These are phyloP conservation scores for Syncephalastrum monosporum DNA, from an alignment of 371 early-diverging fungal genomes.

Conservation along the genomic window DNA sequence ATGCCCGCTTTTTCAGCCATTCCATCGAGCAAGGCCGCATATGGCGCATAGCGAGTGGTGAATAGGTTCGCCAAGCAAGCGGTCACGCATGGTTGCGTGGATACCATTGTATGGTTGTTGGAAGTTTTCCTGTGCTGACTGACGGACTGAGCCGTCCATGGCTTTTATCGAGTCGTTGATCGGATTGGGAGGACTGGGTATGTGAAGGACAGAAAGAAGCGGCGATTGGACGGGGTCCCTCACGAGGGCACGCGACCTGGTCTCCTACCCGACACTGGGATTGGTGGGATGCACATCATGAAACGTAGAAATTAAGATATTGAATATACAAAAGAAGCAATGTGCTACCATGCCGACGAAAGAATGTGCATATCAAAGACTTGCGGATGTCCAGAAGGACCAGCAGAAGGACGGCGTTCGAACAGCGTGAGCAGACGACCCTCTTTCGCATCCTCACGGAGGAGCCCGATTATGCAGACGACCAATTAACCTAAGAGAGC, in stretches of 20 bases:
- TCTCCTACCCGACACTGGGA: slow-evolving; percentile 32
- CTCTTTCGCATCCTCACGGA: neutral
- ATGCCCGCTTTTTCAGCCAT: slow-evolving; percentile 36
- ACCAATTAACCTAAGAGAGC: slow-evolving; percentile 7
- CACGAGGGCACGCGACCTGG: no score
- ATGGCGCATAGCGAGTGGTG: no score
- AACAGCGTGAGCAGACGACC: slow-evolving; percentile 7
- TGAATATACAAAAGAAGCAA: slow-evolving; percentile 23
- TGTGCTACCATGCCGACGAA: neutral
- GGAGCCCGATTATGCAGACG: neutral
- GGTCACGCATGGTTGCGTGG: no score
- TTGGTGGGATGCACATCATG: slow-evolving; percentile 64
- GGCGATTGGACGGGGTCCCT: slow-evolving; percentile 38
- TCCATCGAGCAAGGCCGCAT: no score
- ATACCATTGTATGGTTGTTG: no score
- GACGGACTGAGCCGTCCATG: no score
- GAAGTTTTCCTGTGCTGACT: no score
- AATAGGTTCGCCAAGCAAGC: no score
- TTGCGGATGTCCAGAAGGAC: neutral
- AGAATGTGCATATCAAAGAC: neutral
- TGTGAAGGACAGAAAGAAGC: slow-evolving; percentile 47
- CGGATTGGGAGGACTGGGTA: slow-evolving; percentile 32
- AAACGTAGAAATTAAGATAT: slow-evolving; percentile 47
- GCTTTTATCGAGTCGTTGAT: no score
- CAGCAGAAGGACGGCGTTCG: neutral